Base-by-base conservation (phyloP, 805 yeast genomes). In the Cyberlindnera maritima region DNA sequence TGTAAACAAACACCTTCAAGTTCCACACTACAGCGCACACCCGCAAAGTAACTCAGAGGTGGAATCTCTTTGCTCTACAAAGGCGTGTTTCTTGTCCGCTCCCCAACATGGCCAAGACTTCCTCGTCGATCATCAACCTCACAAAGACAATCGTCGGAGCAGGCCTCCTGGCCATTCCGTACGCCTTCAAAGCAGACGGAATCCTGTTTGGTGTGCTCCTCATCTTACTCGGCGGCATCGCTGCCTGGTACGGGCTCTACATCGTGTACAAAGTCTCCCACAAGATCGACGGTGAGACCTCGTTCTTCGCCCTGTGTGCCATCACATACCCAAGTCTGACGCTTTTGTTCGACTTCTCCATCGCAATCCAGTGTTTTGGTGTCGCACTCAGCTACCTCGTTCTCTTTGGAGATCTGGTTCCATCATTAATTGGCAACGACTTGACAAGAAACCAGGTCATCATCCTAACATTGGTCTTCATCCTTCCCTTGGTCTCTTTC, bases 111-210 rank as follows among this genome's bases (percentile, higher is more conserved):
- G 62, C 64, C 10, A 42, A 61, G 4, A 47, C 54, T 13, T 28
- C 48, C 1, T 83, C 91, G 1, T 84, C 92, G 2, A 68, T 79
- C 15, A 70, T 85, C 44, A 85, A 83, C 64, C 70, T 88, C 33
- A 75, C 83, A 45, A 87, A 87, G 67, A 86, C 94, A 21, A 84
- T 87, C 46, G 75, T 87, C 12, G 95, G 95, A 7, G 89, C 94
- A 0, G 95, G 95, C 1, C 70, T 85, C 36, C 71, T 86, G 20
- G 88, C 91, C 13, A 78, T 86, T 68, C 91, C 94, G 0, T 81
- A 72, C 50, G 87, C 89, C 1, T 81, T 84, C 65, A 72, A 75
- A 46, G 75, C 84, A 23, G 88, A 85, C 61, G 89, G 91, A 6
- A 59, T 85, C 2, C 46, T 79, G 10, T 66, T 81, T 21, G 94